Evolutionary conservation across 768 basidiomycete species (phyloP), one percentile per base, ranked within the genome.

Genomic region (Leccinum imitatum): DNA sequence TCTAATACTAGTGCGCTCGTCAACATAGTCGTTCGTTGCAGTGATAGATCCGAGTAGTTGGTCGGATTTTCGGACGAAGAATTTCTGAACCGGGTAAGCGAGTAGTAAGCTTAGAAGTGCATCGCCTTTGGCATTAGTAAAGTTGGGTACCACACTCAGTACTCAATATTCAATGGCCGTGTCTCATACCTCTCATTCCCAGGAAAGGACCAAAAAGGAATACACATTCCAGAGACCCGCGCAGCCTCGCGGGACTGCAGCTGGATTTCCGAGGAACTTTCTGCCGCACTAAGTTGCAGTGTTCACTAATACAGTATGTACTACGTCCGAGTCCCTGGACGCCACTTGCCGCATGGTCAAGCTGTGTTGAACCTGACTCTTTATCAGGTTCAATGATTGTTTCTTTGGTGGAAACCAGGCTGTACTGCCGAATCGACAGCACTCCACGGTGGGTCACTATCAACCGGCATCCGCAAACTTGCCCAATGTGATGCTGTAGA

Each of bases 1-100:
- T 68, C 66, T 35, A 69, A 19, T 39, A 11, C 39, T 23, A 62
- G 54, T 30, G 58, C 59, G 2, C 27, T 21, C 23, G 31, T 50
- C 15, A 57, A 14, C 4, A 54, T 55, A 17, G 31, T 50, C 67
- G 59, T 69, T 69, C 8, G 56, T 19, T 2, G 33, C 30, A 25
- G 11, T 23, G 37, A 47, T 13, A 27, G 17, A 27, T 15, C 19
- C 11, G 19, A 57, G 41, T 17, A 46, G 44, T 19, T 19, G 10
- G 44, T 19, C 11, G 19, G 19, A 46, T 46, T 46, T 44, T 44
- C 44, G n/a, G 4, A 4, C 19, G 13, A 39, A 1, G 10, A 1
- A 1, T n/a, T 21, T 2, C 56, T 35, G 23, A 46, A 64, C 53
- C 31, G 64, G 63, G 63, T 30, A 60, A 56, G 41, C 47, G 14